Evolutionary conservation across 768 basidiomycete genomes (phyloP).

Genomic region (Tulasnella sp.): DNA sequence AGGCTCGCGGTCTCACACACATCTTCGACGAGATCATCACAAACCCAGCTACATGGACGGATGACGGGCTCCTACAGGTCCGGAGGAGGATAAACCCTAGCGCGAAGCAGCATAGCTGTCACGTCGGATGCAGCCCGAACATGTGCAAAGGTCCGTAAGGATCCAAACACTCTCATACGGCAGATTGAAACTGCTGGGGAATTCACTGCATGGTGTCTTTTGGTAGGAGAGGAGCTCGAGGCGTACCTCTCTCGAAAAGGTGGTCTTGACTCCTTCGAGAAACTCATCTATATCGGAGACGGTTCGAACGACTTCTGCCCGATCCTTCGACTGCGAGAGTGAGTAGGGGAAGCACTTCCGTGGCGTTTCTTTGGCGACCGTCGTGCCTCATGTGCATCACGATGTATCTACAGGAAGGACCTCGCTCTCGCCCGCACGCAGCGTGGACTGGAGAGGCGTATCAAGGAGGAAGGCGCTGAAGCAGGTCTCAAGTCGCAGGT

Average conservation of each 20-base stretch:
- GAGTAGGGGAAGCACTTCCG: constrained; percentile 20
- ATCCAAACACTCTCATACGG: no score
- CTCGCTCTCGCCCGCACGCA: constrained; percentile 65
- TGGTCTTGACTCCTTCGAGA: constrained; percentile 43
- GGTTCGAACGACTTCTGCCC: constrained; percentile 96
- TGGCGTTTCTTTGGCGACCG: neutral
- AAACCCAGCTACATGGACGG: constrained; percentile 80
- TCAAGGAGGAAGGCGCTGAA: constrained; percentile 53
- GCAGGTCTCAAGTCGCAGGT: constrained; percentile 60
- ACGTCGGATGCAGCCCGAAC: constrained; percentile 83
- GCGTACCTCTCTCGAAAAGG: constrained; percentile 57
- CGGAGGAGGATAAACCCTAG: constrained; percentile 62
- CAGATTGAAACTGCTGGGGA: neutral
- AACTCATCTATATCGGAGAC: constrained; percentile 85
- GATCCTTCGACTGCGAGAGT: constrained; percentile 67
- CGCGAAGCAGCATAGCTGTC: constrained; percentile 72
- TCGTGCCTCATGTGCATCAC: neutral
- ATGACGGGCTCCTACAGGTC: constrained; percentile 58
- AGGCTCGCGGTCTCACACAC: constrained; percentile 63
- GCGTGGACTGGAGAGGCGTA: constrained; percentile 69
- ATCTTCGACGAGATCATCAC: constrained; percentile 81
- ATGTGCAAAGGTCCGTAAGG: constrained; percentile 92
- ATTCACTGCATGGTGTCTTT: no score
- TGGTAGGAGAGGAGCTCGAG: constrained; percentile 79
- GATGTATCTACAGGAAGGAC: constrained; percentile 50